Evolutionary conservation across 208 protist genomes (phyloP), one percentile per base, ranked within the genome.

Genomic region (Acanthamoeba sp.): DNA sequence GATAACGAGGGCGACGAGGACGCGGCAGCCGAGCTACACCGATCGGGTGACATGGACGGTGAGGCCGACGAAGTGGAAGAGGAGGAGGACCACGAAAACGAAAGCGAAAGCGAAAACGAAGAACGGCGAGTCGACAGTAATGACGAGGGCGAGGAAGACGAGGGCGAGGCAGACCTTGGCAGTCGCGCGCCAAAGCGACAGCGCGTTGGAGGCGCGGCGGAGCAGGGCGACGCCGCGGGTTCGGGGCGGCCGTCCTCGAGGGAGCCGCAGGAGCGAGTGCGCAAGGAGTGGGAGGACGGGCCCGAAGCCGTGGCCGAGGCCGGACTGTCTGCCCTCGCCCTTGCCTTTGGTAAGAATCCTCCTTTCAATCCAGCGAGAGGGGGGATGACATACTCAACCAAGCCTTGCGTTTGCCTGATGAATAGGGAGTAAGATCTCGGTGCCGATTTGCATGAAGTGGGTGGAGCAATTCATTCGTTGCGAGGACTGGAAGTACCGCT

Each of bases 401-500:
- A 87, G n/a, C n/a, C n/a, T n/a, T n/a, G n/a, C n/a, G n/a, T n/a
- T n/a, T n/a, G n/a, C n/a, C n/a, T 6, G 2, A 69, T 90, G 40
- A 52, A 29, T 16, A 90, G 82, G 82, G 20, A 45, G 34, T 7
- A 90, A 90, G 52, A 36, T 59, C 1, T 45, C 36, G 3, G 34
- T 90, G 34, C 82, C 82, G 29, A 90, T 90, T 6, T 66, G 40
- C 82, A 90, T 66, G 82, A 90, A 36, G 24, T 66, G 29, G 48
- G 82, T 90, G 29, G 18, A 38, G 12, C 52, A 32, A 9, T 90
- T 42, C n/a, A 18, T 59, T n/a, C 52, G 34, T 1, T 66, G 82
- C 38, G 82, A 90, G 7, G 82, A 90, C 57, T 90, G 82, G 82
- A 57, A 66, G 34, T 90, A 69, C 24, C 82, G 82, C 29, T 90